phyloP scores from a whole-genome alignment of 2,329 filamentous ascomycete genomes.

The Fusarium cyanostomum region DNA sequence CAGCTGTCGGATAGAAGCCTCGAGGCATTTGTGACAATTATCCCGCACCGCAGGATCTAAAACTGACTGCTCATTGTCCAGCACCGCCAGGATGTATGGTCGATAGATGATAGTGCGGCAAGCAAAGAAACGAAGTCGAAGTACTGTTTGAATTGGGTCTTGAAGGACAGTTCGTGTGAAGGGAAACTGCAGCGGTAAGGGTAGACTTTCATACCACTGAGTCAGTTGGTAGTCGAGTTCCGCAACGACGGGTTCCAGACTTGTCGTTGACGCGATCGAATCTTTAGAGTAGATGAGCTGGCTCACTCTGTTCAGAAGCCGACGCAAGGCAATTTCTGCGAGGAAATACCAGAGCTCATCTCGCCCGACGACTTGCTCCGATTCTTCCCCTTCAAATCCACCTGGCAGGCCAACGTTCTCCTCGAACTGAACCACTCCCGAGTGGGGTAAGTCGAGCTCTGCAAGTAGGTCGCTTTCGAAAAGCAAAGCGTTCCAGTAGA shows the following conservation, averaged over 20 bases:
- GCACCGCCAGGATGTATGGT: constrained; percentile 81
- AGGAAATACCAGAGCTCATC: constrained; percentile 90
- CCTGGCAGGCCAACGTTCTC: constrained; percentile 81
- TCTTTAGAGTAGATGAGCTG: constrained; percentile 82
- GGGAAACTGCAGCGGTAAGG: constrained; percentile 78
- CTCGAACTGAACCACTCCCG: constrained; percentile 83
- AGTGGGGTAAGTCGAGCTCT: constrained; percentile 83
- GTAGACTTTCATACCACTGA: constrained; percentile 86
- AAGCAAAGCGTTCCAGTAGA: constrained; percentile 86
- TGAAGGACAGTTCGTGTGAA: constrained; percentile 72
- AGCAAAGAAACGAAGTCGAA: constrained; percentile 83
- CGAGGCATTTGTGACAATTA: constrained; percentile 82
- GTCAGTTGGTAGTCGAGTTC: constrained; percentile 85
- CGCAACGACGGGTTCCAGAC: constrained; percentile 79
- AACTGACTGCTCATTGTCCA: constrained; percentile 79
- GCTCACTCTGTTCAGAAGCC: constrained; percentile 80
- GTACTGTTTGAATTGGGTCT: constrained; percentile 81
- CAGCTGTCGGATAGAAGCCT: constrained; percentile 81
- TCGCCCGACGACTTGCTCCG: constrained; percentile 70
- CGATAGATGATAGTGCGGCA: constrained; percentile 88
- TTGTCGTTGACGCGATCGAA: constrained; percentile 74
- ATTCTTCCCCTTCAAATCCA: constrained; percentile 77
- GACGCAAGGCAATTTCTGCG: constrained; percentile 80
- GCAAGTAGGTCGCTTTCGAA: constrained; percentile 84
- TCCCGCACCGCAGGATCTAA: constrained; percentile 78